Evolutionary conservation across 2,329 filamentous ascomycete genomes (phyloP).

Genomic region (Juglanconis juglandina): DNA sequence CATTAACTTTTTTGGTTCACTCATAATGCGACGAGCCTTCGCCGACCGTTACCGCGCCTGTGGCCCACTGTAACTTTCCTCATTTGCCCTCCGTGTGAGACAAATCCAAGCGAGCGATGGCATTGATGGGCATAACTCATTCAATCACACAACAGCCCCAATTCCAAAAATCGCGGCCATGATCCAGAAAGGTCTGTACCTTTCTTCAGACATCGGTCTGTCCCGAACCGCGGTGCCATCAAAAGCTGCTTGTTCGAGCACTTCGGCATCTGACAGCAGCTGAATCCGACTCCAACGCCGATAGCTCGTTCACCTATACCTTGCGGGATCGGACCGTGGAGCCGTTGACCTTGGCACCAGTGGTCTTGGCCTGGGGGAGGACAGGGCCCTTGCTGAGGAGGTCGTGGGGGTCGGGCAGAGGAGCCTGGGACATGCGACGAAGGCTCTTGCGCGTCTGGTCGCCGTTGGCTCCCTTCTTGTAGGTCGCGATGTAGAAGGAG

Average conservation of each 20-base stretch:
- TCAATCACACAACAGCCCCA: constrained; percentile 9
- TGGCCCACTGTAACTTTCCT: neutral
- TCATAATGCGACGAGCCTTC: neutral
- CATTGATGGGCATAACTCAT: constrained; percentile 1
- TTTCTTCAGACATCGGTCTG: neutral
- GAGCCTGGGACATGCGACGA: constrained; percentile 62
- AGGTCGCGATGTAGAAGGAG: constrained; percentile 96
- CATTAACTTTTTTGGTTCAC: constrained; percentile 8
- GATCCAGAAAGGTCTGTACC: neutral
- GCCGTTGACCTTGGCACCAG: constrained; percentile 56
- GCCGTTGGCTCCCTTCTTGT: constrained; percentile 79
- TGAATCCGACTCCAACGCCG: neutral
- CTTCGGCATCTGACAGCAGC: neutral
- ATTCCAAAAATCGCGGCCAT: neutral
- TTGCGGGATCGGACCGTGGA: constrained; percentile 66
- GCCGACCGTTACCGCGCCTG: neutral
- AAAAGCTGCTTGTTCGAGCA: neutral
- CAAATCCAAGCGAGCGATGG: neutral
- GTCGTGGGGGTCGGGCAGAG: constrained; percentile 78
- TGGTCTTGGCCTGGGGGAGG: constrained; percentile 46
- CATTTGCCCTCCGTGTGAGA: neutral
- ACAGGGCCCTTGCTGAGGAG: constrained; percentile 52
- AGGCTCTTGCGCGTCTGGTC: constrained; percentile 74
- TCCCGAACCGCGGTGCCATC: neutral
- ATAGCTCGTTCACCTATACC: constrained; percentile 46